Base-by-base conservation (phyloP, 1,284 basidiomycete species). In the Ceraceosorus guamensis region DNA sequence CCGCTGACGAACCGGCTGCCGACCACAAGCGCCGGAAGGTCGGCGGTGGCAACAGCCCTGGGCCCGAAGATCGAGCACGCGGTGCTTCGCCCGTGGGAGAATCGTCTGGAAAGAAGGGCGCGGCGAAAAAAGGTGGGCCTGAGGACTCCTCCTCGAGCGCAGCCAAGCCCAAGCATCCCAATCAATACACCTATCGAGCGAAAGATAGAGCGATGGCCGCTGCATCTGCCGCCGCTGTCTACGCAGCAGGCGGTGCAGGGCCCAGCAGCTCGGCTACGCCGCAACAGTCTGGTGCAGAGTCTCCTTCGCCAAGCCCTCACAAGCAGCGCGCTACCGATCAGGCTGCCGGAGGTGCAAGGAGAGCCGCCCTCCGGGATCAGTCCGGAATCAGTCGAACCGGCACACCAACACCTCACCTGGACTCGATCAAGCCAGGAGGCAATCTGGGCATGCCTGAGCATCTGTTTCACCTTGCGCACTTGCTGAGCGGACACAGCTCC, bases 371-470 rank as follows among this genome's bases (percentile, higher is more conserved):
- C 2, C 56, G 56, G 32, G 56, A 48, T n/a, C 48, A 31, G 5
- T 24, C 16, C 2, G 34, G 18, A 1, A 63, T 48, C 45, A 66
- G 65, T 52, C 71, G 65, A 6, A 55, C 56, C 0, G 64, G 62
- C 44, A 69, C 68, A 8, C 70, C 70, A 31, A 57, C 57, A 32
- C 65, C 67, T 4, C 60, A 67, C 16, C 47, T 53, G 37, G 37
- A n/a, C 24, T n/a, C 16, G 5, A 24, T 14, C 11, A 82, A 85
- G 32, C 79, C 88, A 7, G 83, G 84, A 75, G 85, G 85, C 48
- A 85, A 87, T 47, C 96, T 91, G 91, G 83, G 85, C 59, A 80
- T 98, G 48, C 93, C 93, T 7, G 93, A 98, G 78, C 93, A 97
- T 78, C 83, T 98, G 44, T 83, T 86, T 0, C 88, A 92, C 72